Percentiles rank a stretch among this genome's conserved stretches.
These are phyloP conservation scores for Begonia masoniana DNA, from an alignment of 306 rosid species.

Conservation along the genomic window DNA sequence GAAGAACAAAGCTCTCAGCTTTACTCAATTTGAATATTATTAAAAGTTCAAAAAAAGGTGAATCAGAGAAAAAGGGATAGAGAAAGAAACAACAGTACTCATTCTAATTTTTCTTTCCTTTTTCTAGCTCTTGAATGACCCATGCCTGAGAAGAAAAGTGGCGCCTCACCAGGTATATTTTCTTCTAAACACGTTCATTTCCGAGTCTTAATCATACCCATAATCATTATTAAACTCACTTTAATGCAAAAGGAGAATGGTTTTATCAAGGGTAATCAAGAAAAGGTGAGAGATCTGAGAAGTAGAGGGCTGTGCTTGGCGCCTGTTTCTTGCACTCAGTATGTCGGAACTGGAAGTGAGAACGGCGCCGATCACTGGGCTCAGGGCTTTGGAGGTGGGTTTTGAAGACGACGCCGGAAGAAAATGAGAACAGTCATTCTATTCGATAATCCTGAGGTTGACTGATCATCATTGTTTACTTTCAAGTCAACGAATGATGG, in stretches of 20 bases:
- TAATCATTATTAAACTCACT: not conserved
- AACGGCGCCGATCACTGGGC: slow-evolving; percentile 84
- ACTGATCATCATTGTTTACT: slow-evolving; percentile 72
- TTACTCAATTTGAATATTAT: slow-evolving; percentile 5
- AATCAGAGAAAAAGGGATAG: slow-evolving; percentile 6
- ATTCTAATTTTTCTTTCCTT: slow-evolving; percentile 1
- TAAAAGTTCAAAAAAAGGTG: not conserved
- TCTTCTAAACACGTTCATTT: not conserved
- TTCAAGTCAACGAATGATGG: not conserved
- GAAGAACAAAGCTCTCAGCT: slow-evolving; percentile 30
- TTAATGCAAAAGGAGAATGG: not conserved
- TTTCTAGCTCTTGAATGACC: slow-evolving; percentile 23
- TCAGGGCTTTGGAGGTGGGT: slow-evolving; percentile 43
- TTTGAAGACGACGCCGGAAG: slow-evolving; percentile 3
- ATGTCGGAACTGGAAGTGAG: slow-evolving; percentile 56
- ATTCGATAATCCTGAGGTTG: slow-evolving; percentile 30
- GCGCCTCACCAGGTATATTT: slow-evolving; percentile 14
- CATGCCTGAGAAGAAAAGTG: slow-evolving; percentile 22
- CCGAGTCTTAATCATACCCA: not conserved
- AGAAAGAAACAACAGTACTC: slow-evolving; percentile 1
- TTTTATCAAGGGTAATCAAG: not conserved
- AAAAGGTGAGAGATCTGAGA: slow-evolving; percentile 39
- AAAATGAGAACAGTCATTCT: slow-evolving; percentile 51
- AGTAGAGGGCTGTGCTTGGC: slow-evolving; percentile 83
- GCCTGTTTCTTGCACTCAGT: slow-evolving; percentile 65